Evolutionary conservation across 176 grass and related monocot genomes (phyloP), one percentile per base, ranked within the genome.

Genomic region (Puya raimondii): DNA sequence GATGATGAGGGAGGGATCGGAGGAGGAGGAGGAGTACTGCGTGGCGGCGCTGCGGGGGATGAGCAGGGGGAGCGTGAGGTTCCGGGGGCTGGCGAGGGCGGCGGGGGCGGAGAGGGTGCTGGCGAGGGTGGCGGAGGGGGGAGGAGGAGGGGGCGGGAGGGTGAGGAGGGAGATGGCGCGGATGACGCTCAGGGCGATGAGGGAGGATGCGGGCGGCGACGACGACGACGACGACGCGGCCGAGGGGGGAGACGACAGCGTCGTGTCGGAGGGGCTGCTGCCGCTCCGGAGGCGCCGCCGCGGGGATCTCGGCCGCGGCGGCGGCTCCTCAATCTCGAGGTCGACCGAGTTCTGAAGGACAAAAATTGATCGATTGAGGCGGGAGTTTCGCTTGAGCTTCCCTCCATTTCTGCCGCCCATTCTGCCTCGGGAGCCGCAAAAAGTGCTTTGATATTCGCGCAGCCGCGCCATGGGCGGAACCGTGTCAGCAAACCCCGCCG

Each of bases 1-100:
- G 27, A 73, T 75, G 5, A 4, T 51, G 27, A 61, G 49, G 10
- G 57, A 81, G 29, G 59, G 66, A 20, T 73, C 77, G 13, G 81
- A 72, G 54, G 48, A 72, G 26, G 92, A 84, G 76, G 82, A 86
- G 80, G 88, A 91, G 73, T 79, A 91, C 73, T 96, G 78, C 65
- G 79, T 85, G 17, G 85, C 81, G 11, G 51, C 80, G 42, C 76
- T 87, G 53, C 82, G 89, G 64, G 80, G 80, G 67, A 97, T 91
- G 82, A 92, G 90, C 77, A 73, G 82, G 42, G 86, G 85, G 13
- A 83, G 86, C 76, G 70, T 91, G 9, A 76, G 89, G 74, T 97
- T 97, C 70, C 93, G 93, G 4, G 83, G 88, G 11, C 84, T 92
- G 33, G 88, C 84, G 51, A 85, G 80, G 70, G 81, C 83, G 1